Percentiles rank a stretch among this genome's conserved stretches.
Evolutionary conservation across 805 yeast genomes (phyloP).

Genomic region (Suhomyces prunicola): DNA sequence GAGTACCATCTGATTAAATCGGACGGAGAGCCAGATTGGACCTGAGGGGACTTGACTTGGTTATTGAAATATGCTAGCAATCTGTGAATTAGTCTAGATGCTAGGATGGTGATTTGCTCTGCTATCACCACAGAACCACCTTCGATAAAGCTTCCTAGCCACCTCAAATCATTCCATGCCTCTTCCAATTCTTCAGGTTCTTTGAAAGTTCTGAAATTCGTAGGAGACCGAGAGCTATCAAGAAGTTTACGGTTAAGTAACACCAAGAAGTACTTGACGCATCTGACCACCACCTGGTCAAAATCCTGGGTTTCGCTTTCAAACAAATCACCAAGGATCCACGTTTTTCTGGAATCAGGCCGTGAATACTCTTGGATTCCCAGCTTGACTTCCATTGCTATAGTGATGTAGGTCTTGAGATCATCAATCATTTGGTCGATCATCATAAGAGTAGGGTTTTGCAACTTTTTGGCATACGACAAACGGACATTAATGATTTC

Average conservation of each 20-base stretch:
- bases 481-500: conserved; percentile 75
- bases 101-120: conserved; percentile 64
- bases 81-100: conserved; percentile 65
- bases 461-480: conserved; percentile 70
- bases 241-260: conserved; percentile 73
- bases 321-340: conserved; percentile 66
- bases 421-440: conserved; percentile 91
- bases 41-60: conserved; percentile 63
- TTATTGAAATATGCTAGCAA: conserved; percentile 66
- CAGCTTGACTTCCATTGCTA: conserved; percentile 72
- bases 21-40: conserved; percentile 31
- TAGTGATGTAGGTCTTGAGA: conserved; percentile 68
- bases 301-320: conserved; percentile 50
- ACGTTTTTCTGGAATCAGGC: conserved; percentile 53
- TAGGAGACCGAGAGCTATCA: conserved; percentile 63
- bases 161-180: conserved; percentile 75
- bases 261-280: conserved; percentile 68
- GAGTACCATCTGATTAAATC: conserved; percentile 60
- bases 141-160: conserved; percentile 73
- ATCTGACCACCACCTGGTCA: conserved; percentile 67
- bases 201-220: conserved; percentile 75
- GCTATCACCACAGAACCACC: conserved; percentile 82
- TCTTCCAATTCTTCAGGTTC: conserved; percentile 87
- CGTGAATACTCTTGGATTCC: conserved; percentile 59
- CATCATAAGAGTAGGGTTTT: conserved; percentile 90